phyloP scores from a whole-genome alignment of 768 basidiomycete species.

The Holtermanniella nyarrowii region DNA sequence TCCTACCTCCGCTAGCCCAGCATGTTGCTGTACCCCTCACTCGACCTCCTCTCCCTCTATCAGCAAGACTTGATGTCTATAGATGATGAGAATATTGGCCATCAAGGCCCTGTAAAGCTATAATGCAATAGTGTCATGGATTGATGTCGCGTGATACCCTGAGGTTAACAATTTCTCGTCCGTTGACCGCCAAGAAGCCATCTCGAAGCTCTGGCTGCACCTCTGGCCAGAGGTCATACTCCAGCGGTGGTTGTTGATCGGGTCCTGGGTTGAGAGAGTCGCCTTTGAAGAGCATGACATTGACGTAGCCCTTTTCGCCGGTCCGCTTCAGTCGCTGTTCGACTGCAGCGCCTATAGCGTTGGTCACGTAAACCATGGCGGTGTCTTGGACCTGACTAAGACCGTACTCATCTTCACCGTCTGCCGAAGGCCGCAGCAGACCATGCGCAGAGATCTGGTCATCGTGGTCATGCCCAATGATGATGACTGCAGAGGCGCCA shows the following conservation, averaged over 20 bases:
- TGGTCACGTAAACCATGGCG: neutral
- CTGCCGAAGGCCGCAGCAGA: constrained; percentile 31
- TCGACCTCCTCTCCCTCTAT: no score
- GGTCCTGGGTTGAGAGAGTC: neutral
- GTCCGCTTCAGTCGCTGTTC: neutral
- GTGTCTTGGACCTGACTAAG: neutral
- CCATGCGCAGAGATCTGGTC: constrained; percentile 6
- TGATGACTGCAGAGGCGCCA: constrained; percentile 67
- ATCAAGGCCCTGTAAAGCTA: no score
- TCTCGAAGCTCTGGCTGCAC: neutral
- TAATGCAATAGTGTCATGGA: no score
- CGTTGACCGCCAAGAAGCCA: neutral
- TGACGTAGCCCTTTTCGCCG: neutral
- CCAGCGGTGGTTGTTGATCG: neutral
- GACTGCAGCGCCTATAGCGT: neutral
- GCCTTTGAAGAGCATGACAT: neutral
- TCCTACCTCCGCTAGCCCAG: no score
- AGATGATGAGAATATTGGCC: no score
- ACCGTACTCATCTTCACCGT: neutral
- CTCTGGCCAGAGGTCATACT: neutral
- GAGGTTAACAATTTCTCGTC: neutral
- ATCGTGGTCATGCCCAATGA: constrained; percentile 43
- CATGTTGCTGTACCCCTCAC: no score
- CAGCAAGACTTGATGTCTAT: no score
- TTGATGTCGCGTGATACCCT: neutral